These are phyloP conservation scores for Penicillium sp. DNA, from an alignment of 2,329 filamentous ascomycete genomes.

Conservation along the genomic window DNA sequence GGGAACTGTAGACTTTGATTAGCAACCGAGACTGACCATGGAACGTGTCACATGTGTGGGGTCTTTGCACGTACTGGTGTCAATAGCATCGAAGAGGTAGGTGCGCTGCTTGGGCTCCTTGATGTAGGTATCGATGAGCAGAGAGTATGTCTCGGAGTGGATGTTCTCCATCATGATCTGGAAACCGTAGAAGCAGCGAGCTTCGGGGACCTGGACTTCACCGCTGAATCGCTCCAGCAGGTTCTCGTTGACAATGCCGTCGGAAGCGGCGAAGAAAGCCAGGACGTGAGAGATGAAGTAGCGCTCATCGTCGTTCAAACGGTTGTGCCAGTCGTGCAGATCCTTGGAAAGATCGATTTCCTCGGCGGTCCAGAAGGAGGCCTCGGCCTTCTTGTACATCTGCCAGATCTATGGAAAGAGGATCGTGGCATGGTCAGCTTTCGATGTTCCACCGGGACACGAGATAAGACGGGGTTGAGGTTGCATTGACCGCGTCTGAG, in stretches of 20 bases:
- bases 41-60: too few relatives aligned
- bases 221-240: conserved; percentile 94
- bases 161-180: conserved; percentile 99
- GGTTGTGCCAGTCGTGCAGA: conserved; percentile 98
- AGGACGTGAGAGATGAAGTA: conserved; percentile 98
- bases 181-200: conserved; percentile 99
- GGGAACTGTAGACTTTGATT: conserved; percentile 56
- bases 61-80: conserved; percentile 65
- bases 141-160: conserved; percentile 98
- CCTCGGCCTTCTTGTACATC: conserved; percentile 99
- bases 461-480: background rate
- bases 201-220: conserved; percentile 95
- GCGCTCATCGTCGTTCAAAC: conserved; percentile 90
- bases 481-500: conserved; percentile 14
- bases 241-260: conserved; percentile 99
- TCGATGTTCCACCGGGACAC: background rate
- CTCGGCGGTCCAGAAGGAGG: conserved; percentile 99
- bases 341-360: conserved; percentile 99
- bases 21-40: conserved; percentile 15
- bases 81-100: conserved; percentile 97
- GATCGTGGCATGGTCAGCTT: conserved; percentile 9
- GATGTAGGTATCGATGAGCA: conserved; percentile 98
- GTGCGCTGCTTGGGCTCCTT: conserved; percentile 91
- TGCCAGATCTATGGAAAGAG: conserved; percentile 75
- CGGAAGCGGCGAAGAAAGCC: conserved; percentile 97